Evolutionary conservation across 75 land plant species (phyloP), one percentile per base, ranked within the genome.

Genomic region (Picea glauca): DNA sequence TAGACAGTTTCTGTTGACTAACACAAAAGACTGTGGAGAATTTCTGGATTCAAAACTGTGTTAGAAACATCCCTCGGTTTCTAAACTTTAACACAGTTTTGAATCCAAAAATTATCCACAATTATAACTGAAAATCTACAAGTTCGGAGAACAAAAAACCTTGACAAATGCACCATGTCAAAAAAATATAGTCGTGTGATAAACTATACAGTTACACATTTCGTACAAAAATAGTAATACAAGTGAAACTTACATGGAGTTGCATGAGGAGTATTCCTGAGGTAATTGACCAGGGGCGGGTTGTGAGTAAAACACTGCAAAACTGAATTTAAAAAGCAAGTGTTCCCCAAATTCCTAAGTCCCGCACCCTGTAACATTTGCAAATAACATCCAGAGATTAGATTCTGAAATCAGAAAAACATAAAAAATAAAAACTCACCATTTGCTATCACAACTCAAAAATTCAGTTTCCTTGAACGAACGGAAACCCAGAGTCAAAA

Each of bases 221-320:
- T 60, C 6, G 20, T 18, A n/a, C n/a, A 60, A 5, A 60, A 5
- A 17, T 3, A 20, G 62, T 18, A 60, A n/a, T 20, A 18, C 5
- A n/a, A 60, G 21, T n/a, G 21, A 60, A 18, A 60, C 74, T 70
- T 70, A 81, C 88, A 91, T 5, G 84, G 80, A 23, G 9, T 15
- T 7, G n/a, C 13, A 74, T 87, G 91, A 31, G 30, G 60, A 30
- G 30, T 68, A 32, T 77, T 43, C 21, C 74, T 58, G 35, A 91
- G 83, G 30, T 58, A 67, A 63, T 81, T 74, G 33, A 92, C 87
- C 35, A 94, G 72, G 12, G 94, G 96, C 9, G 85, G 88, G 5
- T 92, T 93, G 77, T 95, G 89, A 0, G 91, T 91, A 60, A 95
- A 78, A 82, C 96, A 91, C 72, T 95, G 98, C 58, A 95, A 65